A percentile compares a stretch with the other conserved stretches of the same genome.
Conservation (phyloP, 2,329 filamentous ascomycete species). For the Penicillium sp. region DNA sequence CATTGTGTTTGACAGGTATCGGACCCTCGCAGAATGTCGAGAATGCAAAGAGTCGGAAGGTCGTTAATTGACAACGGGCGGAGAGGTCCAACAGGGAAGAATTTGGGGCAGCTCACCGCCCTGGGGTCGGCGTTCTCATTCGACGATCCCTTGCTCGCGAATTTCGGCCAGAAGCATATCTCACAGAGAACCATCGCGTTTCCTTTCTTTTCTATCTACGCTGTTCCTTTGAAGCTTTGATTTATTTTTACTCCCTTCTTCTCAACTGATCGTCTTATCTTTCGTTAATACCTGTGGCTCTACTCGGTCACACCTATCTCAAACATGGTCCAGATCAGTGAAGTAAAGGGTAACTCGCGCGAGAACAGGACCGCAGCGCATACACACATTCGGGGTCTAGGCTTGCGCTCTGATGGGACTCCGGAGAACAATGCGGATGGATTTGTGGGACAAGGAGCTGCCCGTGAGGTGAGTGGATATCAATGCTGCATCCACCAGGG, state of each 20-base stretch:
- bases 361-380: slow-evolving; percentile 94
- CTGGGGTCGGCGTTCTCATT: slow-evolving; percentile 26
- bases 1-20: slow-evolving; percentile 21
- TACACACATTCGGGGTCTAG: slow-evolving; percentile 94
- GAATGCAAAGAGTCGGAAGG: neutral
- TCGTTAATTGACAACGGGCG: slow-evolving; percentile 4
- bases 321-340: slow-evolving; percentile 77
- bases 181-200: slow-evolving; percentile 11
- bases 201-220: slow-evolving; percentile 11
- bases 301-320: slow-evolving; percentile 21
- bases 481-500: neutral
- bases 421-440: slow-evolving; percentile 71
- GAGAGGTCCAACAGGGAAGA: slow-evolving; percentile 19
- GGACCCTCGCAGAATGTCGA: neutral
- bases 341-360: slow-evolving; percentile 87
- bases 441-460: slow-evolving; percentile 79
- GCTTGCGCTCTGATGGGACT: slow-evolving; percentile 73
- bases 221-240: slow-evolving; percentile 9
- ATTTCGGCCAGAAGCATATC: slow-evolving; percentile 28
- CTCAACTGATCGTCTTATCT: slow-evolving; percentile 2
- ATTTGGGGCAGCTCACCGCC: slow-evolving; percentile 33
- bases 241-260: neutral
- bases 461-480: slow-evolving; percentile 64
- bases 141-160: slow-evolving; percentile 26
- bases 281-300: slow-evolving; percentile 15